Evolutionary conservation across 257 asterid genomes (phyloP), one percentile per base, ranked within the genome.

Genomic region (Euphrasia confusa): DNA sequence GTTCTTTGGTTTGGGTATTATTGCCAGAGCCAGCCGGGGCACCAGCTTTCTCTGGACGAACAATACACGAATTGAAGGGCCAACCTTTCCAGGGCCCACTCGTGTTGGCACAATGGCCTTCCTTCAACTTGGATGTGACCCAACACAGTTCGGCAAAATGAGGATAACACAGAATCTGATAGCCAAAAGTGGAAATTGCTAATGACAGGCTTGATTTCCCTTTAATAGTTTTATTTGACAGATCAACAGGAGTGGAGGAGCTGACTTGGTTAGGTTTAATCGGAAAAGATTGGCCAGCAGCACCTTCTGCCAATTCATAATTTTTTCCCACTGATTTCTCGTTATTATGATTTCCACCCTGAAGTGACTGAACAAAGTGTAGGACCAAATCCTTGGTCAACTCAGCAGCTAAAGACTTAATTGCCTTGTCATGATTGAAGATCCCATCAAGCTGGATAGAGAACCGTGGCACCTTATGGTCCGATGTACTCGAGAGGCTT

Each of bases 81-180:
- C 97, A 93, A 50, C 94, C 89, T 78, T 80, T 93, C 97, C 92
- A 89, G 11, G 88, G 88, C 26, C 99, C 97, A 35, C 64, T 68
- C 26, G 86, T 70, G 49, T 76, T 79, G 70, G 89, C 88, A 78
- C 60, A 74, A 11, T 97, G 99, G 50, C 99, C 99, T 75, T 83
- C 89, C 74, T 86, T 89, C 81, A 93, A 68, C 77, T 93, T 93
- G 60, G 99, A 93, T 40, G 97, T 89, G 64, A 87, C 84, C 99
- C 97, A 93, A 77, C 99, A 93, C 74, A 93, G 94, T 76, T 85
- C 99, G 60, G 95, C 92, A 77, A 93, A 93, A 79, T 93, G 96
- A 69, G 99, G 99, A 78, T 87, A 93, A 55, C 78, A 74, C 59
- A 93, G 78, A 64, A 93, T 80, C 80, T 93, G 99, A 78, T 87